Conservation (phyloP, 2,329 filamentous ascomycete species). For the Aureobasidium zeae region DNA sequence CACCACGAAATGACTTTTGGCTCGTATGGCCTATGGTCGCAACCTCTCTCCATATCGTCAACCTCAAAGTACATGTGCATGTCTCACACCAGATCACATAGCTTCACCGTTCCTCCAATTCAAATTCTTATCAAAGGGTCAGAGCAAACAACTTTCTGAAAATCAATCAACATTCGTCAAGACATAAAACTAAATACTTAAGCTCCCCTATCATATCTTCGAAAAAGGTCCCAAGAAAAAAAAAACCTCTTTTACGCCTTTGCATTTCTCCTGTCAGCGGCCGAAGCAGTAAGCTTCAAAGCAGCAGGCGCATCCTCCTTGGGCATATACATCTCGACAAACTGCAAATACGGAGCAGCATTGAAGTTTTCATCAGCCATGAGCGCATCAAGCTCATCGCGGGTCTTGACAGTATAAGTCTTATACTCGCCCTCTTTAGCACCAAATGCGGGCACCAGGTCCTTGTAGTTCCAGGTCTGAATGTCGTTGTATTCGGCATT, state of each 20-base stretch:
- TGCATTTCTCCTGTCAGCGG: slow-evolving; percentile 10
- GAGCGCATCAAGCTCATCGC: slow-evolving; percentile 18
- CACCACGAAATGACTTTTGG: too few species aligned
- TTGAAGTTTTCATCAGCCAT: slow-evolving; percentile 23
- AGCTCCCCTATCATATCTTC: slow-evolving; percentile 9
- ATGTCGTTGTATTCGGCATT: slow-evolving; percentile 65
- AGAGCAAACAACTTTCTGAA: too few species aligned
- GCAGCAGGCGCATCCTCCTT: slow-evolving; percentile 55
- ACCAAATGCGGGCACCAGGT: slow-evolving; percentile 52
- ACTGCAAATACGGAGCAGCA: slow-evolving; percentile 43
- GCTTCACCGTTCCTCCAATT: too few species aligned
- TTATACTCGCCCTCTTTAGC: slow-evolving; percentile 49
- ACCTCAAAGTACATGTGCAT: too few species aligned
- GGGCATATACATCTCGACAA: slow-evolving; percentile 76
- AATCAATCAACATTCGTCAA: too few species aligned
- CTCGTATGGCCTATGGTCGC: too few species aligned
- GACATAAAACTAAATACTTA: too few species aligned
- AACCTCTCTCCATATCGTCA: too few species aligned
- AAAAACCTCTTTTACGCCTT: not conserved
- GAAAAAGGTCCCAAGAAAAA: slow-evolving; percentile 1
- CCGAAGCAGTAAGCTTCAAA: slow-evolving; percentile 14
- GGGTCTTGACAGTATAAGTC: slow-evolving; percentile 19
- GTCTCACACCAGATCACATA: too few species aligned
- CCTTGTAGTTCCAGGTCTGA: slow-evolving; percentile 62
- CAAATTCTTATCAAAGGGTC: too few species aligned